phyloP scores from a whole-genome alignment of 345 rosid species.

The Angophora floribunda region DNA sequence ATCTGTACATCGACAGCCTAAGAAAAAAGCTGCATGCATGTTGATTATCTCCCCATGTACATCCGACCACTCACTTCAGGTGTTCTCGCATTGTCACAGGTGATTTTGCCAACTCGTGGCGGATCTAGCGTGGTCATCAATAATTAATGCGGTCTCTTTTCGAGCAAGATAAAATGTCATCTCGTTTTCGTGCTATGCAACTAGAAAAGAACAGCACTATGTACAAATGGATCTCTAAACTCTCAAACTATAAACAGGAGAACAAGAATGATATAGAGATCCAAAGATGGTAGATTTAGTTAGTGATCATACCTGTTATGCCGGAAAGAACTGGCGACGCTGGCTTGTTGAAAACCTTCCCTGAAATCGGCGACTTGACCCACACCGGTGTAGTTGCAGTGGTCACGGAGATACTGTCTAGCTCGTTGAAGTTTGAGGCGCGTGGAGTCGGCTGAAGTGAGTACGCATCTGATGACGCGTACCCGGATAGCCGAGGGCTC shows the following conservation, averaged over 20 bases:
- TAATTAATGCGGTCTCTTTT: not conserved
- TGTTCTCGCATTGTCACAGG: not conserved
- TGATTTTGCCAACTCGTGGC: not conserved
- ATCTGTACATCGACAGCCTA: not conserved
- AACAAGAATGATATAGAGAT: not conserved
- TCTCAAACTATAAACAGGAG: not conserved
- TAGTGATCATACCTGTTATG: not conserved
- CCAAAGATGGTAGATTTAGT: not conserved
- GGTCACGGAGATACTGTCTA: constrained; percentile 17
- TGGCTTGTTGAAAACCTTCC: constrained; percentile 20
- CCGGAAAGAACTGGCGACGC: constrained; percentile 22
- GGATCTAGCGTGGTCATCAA: not conserved
- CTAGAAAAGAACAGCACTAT: not conserved
- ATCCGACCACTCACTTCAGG: not conserved
- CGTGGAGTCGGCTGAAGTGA: constrained; percentile 50
- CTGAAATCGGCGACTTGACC: constrained; percentile 30
- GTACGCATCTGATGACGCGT: constrained; percentile 75
- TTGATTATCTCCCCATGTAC: not conserved
- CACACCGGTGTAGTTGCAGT: constrained; percentile 18
- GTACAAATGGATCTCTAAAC: not conserved
- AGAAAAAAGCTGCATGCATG: not conserved
- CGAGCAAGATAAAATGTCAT: not conserved
- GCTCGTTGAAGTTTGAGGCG: constrained; percentile 41
- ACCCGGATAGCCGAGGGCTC: constrained; percentile 54
- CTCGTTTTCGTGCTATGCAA: not conserved